Base-by-base conservation (phyloP, 2,329 filamentous ascomycete species). In the Diaporthe longicolla region DNA sequence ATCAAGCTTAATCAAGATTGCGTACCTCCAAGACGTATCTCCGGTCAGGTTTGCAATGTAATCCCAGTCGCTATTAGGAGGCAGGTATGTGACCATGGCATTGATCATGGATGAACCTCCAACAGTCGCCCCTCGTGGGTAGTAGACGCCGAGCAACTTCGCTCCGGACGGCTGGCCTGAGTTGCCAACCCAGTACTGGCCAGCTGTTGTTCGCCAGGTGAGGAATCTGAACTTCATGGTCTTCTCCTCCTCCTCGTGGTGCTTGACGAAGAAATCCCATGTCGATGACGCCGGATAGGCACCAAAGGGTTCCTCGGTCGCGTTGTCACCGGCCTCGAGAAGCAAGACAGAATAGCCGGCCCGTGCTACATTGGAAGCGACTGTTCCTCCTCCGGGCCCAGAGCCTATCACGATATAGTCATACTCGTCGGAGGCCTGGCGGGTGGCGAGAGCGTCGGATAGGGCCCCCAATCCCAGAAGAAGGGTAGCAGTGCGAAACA, bases 211-310 rank as follows among this genome's bases (percentile, higher is more conserved):
- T 57, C 59, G 73, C 79, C 79, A 81, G 1, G 79, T 80, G 50
- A 79, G 70, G 80, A 90, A 89, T 73, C 82, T 85, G 79, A 89
- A 87, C 58, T 82, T 80, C 74, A 85, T 82, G 76, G 88, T 86
- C 26, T 85, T 82, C 5, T 73, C 68, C 24, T 81, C 79, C 72
- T 86, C 80, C 73, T 89, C 84, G 78, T 89, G 89, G 79, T 90
- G 88, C 72, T 86, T 85, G 74, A 90, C 87, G 75, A 85, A 90
- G 79, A 88, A 89, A 80, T 89, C 87, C 89, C 89, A 90, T n/a
- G 68, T 70, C 4, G 63, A 66, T 19, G 63, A 66, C 4, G 45
- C 63, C 7, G 63, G 63, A 19, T 66, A 66, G 63, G 17, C 15
- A 10, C 63, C 63, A 15, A 66, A 66, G 2, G 63, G 63, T 1